Conservation (phyloP, 2,329 filamentous ascomycete species). For the Salinomyces thailandicus region DNA sequence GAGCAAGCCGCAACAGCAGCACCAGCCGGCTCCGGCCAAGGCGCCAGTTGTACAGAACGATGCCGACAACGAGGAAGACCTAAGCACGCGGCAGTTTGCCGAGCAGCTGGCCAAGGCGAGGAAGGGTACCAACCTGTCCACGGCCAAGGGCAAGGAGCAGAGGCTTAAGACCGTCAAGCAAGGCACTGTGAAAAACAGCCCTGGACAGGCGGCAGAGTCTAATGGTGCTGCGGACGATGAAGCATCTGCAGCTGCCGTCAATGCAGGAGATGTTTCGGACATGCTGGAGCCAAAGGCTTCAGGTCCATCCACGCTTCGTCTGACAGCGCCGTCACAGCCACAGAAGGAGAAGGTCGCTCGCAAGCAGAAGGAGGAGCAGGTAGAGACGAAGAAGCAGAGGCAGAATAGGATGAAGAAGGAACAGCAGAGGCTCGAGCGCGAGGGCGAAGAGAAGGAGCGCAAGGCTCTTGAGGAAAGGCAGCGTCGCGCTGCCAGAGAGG, state of each 20-base stretch:
- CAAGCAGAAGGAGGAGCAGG: slow-evolving; percentile 49
- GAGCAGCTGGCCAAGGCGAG: slow-evolving; percentile 60
- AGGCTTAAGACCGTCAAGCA: slow-evolving; percentile 60
- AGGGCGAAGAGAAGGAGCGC: slow-evolving; percentile 69
- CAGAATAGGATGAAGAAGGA: slow-evolving; percentile 87
- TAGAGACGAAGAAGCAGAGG: slow-evolving; percentile 87
- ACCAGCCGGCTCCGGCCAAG: slow-evolving; percentile 12
- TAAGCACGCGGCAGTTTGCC: slow-evolving; percentile 67
- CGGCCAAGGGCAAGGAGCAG: slow-evolving; percentile 22
- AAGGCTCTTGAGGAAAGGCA: slow-evolving; percentile 71
- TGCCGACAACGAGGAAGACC: slow-evolving; percentile 46
- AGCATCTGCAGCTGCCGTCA: slow-evolving; percentile 52
- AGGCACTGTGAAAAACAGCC: slow-evolving; percentile 28
- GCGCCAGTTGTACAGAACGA: slow-evolving; percentile 21
- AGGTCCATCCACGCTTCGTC: slow-evolving; percentile 64
- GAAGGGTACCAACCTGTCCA: slow-evolving; percentile 52
- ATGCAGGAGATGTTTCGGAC: slow-evolving; percentile 64
- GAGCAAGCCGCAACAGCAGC: slow-evolving; percentile 8
- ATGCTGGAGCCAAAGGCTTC: slow-evolving; percentile 70
- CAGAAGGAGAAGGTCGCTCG: slow-evolving; percentile 47
- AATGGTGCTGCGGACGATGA: slow-evolving; percentile 75
- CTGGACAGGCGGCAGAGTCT: slow-evolving; percentile 46
- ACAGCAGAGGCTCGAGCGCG: slow-evolving; percentile 60
- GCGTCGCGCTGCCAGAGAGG: slow-evolving; percentile 66
- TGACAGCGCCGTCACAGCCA: slow-evolving; percentile 57